Conservation (phyloP, 345 rosid species). For the Xanthoceras sorbifolium region DNA sequence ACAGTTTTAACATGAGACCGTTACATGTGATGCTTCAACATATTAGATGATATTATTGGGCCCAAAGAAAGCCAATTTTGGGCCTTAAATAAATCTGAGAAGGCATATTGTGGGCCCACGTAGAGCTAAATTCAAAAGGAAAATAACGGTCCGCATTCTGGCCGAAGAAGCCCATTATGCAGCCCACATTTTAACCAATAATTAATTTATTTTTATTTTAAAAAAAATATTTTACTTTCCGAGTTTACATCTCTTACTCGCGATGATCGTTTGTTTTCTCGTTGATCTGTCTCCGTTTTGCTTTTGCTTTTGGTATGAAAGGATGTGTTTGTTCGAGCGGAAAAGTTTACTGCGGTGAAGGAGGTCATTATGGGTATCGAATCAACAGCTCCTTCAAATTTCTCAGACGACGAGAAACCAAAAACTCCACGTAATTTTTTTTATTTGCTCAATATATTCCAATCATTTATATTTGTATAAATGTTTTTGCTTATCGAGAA, state of each 20-base stretch:
- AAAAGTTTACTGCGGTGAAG: neutral
- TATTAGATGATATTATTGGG: neutral
- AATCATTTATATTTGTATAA: neutral
- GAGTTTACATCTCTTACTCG: neutral
- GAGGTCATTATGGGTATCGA: neutral
- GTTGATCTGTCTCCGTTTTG: neutral
- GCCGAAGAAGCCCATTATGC: neutral
- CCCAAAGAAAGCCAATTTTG: neutral
- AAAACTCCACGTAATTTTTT: neutral
- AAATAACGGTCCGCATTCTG: neutral
- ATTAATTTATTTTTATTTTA: too few species aligned
- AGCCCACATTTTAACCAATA: neutral
- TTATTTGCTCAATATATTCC: neutral
- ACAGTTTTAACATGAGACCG: too few species aligned
- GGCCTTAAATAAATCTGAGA: neutral
- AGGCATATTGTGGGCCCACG: neutral
- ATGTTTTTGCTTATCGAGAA: neutral
- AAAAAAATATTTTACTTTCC: neutral
- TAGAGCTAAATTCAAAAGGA: neutral
- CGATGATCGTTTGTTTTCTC: neutral
- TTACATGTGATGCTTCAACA: too few species aligned
- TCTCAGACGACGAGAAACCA: neutral
- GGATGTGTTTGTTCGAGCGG: neutral
- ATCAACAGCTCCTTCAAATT: constrained; percentile 1
- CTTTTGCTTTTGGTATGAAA: neutral